Evolutionary conservation across 371 early-diverging fungal species (phyloP).

Genomic region (Gilbertella persicaria): DNA sequence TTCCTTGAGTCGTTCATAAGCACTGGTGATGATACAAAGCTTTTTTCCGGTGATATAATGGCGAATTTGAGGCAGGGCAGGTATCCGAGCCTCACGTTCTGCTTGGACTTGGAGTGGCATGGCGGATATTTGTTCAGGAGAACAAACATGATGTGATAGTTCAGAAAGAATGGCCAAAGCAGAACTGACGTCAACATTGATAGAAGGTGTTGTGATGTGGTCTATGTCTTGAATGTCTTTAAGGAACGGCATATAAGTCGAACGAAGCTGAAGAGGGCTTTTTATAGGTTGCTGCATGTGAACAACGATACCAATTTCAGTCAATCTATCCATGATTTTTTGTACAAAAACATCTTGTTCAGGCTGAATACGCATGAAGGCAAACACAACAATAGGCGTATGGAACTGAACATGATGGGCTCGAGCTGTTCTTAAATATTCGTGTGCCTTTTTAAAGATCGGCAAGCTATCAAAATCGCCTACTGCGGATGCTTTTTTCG

Average conservation of each 20-base stretch:
- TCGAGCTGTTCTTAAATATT: slow-evolving; percentile 43
- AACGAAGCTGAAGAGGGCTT: background rate
- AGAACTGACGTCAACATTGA: slow-evolving; percentile 62
- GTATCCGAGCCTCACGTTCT: slow-evolving; percentile 36
- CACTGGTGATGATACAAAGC: slow-evolving; percentile 48
- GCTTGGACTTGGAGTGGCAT: slow-evolving; percentile 56
- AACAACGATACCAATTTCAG: slow-evolving; percentile 41
- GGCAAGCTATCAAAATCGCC: slow-evolving; percentile 39
- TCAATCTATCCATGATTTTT: slow-evolving; percentile 36
- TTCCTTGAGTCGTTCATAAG: slow-evolving; percentile 45
- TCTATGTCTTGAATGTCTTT: slow-evolving; percentile 7
- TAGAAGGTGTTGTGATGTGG: slow-evolving; percentile 25
- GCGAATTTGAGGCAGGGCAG: slow-evolving; percentile 42
- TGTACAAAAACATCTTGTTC: slow-evolving; percentile 40
- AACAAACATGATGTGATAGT: slow-evolving; percentile 43
- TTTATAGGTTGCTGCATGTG: slow-evolving; percentile 17
- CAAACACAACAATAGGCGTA: slow-evolving; percentile 56
- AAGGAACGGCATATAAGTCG: slow-evolving; percentile 8
- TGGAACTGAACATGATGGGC: slow-evolving; percentile 54
- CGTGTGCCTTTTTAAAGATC: slow-evolving; percentile 53
- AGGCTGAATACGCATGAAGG: slow-evolving; percentile 48
- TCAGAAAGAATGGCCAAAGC: slow-evolving; percentile 54
- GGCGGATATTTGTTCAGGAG: slow-evolving; percentile 38
- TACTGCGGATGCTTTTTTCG: slow-evolving; percentile 4
- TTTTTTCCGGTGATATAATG: slow-evolving; percentile 34